Evolutionary conservation across 139 green algal species (phyloP), one percentile per base, ranked within the genome.

Genomic region (Tetraselmis chui): DNA sequence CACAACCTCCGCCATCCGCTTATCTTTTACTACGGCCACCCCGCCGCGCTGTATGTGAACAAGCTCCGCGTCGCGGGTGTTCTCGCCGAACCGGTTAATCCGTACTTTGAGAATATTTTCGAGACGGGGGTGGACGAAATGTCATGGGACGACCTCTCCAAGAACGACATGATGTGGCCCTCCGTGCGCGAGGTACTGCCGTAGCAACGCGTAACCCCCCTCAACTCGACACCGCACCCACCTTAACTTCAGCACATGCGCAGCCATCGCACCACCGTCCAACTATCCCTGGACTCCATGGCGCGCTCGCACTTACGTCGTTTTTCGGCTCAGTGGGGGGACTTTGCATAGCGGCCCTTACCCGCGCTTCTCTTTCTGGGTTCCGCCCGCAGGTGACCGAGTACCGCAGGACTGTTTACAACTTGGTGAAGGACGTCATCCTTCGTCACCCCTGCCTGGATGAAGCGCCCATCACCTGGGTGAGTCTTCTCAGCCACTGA

Each of bases 41-140:
- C 90, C 29, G 92, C 92, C 1, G 88, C 88, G 74, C 86, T 96
- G 26, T 96, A 96, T 76, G 76, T 94, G 18, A 96, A 96, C 88
- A 96, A 96, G 88, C 91, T 95, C 74, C 88, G 92, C 24, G 93
- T 96, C 23, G 93, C 90, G 27, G 93, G 93, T 1, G 81, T 95
- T 29, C 84, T 95, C 76, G 80, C 87, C 0, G 85, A 89, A 23
- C 85, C 85, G 0, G 83, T 96, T 32, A 87, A 96, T 86, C 59
- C 79, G 22, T 23, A 87, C 67, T 87, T 88, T 58, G 88, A 91
- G 76, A 45, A 84, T 28, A 82, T 91, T n/a, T 89, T 94, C 74
- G 93, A 96, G 83, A 91, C 90, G 22, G 93, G 93, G 28, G 93
- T 96, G 80, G 93, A 96, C 76, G 93, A 96, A 89, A 95, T 96